Base-by-base conservation (phyloP, 345 rosid genomes). In the Syzygium aromaticum region DNA sequence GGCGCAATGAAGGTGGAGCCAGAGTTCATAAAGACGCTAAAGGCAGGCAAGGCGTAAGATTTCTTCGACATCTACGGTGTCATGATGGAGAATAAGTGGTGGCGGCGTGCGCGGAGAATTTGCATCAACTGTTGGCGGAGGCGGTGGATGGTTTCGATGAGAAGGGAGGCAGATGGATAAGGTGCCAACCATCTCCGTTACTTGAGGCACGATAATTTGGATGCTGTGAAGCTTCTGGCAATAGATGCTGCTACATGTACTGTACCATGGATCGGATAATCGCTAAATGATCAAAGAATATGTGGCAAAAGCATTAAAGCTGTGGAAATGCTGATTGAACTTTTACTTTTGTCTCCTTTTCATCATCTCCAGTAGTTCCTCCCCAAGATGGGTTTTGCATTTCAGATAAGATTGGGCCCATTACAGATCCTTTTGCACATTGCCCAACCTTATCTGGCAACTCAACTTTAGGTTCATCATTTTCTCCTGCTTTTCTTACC, bases 1-100 rank as follows among this genome's bases (percentile, higher is more conserved):
- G 77, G 3, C 0, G 38, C 38, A 28, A 63, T 15, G 38, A 0
- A 28, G 38, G 7, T 14, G 21, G 73, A 27, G 19, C 73, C 0
- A 61, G 33, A 2, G 1, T 1, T 13, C 4, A 0, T 27, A 0
- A n/a, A n/a, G 19, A 63, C 4, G 73, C 5, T n/a, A 63, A 63
- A 63, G 73, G 38, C 4, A 5, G 5, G 73, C 38, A 1, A 14
- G 38, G 0, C 38, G 0, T 14, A 27, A 5, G 33, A 61, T n/a
- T 63, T 63, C 73, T 63, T 0, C 0, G 19, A 63, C 21, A n/a
- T 61, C 67, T 61, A 0, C 1, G 19, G n/a, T n/a, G 30, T n/a
- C 38, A 63, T 0, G 19, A 61, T 61, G 73, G 38, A 61, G 73
- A 9, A 15, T 61, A 7, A n/a, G 9, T 28, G 0, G 73, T n/a